Conservation (phyloP, 495 filamentous ascomycete species). For the Parathielavia appendiculata region DNA sequence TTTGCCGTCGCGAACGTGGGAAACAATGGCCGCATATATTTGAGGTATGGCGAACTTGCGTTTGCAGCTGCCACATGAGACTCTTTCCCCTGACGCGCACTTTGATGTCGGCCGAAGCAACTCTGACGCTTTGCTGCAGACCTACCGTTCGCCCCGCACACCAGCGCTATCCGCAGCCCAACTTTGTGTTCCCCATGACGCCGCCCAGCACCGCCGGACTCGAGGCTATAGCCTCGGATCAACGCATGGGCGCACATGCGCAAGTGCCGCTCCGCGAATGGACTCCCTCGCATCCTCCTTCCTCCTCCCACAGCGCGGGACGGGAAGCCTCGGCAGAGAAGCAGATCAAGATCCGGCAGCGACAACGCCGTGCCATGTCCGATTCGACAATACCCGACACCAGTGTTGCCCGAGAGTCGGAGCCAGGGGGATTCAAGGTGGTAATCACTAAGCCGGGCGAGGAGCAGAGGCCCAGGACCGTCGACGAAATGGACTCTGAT, state of each 20-base stretch:
- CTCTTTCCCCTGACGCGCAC: not conserved
- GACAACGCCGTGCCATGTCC: conserved; percentile 46
- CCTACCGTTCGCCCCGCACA: conserved; percentile 54
- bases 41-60: conserved; percentile 61
- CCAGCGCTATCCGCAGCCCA: conserved; percentile 55
- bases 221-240: conserved; percentile 40
- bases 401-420: conserved; percentile 48
- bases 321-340: conserved; percentile 28
- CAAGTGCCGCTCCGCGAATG: conserved; percentile 35
- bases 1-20: conserved; percentile 94
- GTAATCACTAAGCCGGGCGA: conserved; percentile 72
- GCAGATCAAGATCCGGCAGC: conserved; percentile 31
- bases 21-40: conserved; percentile 86
- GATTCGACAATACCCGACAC: conserved; percentile 45
- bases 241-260: conserved; percentile 31
- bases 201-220: conserved; percentile 53
- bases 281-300: conserved; percentile 38
- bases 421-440: conserved; percentile 69
- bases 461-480: conserved; percentile 56
- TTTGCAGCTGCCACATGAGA: not conserved
- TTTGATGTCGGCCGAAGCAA: not conserved
- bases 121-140: conserved; percentile 37
- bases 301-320: conserved; percentile 27
- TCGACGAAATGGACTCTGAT: conserved; percentile 48
- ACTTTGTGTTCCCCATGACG: conserved; percentile 55